Evolutionary conservation across 495 filamentous ascomycete genomes (phyloP).

Genomic region (Clohesyomyces aquaticus): DNA sequence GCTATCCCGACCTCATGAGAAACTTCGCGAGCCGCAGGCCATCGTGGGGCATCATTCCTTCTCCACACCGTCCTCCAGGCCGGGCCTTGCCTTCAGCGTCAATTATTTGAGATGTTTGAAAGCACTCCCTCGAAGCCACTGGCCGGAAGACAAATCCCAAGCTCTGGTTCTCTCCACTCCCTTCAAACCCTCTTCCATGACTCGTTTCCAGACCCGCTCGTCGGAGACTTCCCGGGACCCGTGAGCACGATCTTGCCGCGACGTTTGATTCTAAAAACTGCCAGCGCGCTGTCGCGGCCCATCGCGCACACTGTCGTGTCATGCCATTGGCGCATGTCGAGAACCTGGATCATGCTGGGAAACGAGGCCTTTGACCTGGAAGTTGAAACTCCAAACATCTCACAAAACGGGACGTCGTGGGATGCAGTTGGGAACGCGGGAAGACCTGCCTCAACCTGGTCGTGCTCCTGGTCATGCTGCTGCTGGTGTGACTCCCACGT

Average conservation of each 20-base stretch:
- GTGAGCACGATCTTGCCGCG: background rate
- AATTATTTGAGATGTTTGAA: too few relatives aligned
- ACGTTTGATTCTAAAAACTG: background rate
- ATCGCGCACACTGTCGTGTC: background rate
- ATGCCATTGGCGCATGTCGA: background rate
- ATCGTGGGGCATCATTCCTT: too few relatives aligned
- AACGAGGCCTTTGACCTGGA: background rate
- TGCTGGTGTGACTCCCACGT: background rate
- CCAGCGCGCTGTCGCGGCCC: background rate
- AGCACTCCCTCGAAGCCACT: too few relatives aligned
- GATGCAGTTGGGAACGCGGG: background rate
- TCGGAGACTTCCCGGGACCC: conserved; percentile 1
- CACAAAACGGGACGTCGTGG: background rate
- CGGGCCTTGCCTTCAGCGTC: too few relatives aligned
- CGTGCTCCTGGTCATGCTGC: background rate
- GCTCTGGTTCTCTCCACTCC: background rate
- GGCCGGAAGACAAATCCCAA: background rate
- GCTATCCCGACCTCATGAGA: conserved; percentile 1
- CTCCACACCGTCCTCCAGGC: too few relatives aligned
- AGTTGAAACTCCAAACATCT: conserved; percentile 1
- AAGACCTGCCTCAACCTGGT: background rate
- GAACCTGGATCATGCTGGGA: background rate
- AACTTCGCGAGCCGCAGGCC: background rate
- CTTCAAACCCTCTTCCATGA: background rate
- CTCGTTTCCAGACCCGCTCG: background rate